Evolutionary conservation across 1,139 yeast genomes (phyloP).

Genomic region (Trichomonascaceae sp.): DNA sequence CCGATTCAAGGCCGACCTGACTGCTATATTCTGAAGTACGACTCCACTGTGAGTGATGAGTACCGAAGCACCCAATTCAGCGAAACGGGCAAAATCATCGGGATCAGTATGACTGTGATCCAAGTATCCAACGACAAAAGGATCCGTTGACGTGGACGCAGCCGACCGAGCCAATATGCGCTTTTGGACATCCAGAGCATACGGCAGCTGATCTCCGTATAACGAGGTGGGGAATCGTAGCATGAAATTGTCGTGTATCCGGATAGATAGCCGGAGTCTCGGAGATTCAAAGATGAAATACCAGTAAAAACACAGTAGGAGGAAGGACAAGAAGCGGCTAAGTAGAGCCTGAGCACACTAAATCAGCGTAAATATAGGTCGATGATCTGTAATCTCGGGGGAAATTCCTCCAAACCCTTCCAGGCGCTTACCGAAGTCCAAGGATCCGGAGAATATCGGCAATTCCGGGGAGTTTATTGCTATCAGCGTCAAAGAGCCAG

Average conservation of each 20-base stretch:
- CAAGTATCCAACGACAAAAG: slow-evolving; percentile 19
- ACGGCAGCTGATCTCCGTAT: slow-evolving; percentile 13
- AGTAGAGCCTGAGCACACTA: no score
- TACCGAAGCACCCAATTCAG: slow-evolving; percentile 17
- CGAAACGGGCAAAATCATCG: slow-evolving; percentile 20
- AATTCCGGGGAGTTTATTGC: background rate
- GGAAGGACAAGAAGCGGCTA: no score
- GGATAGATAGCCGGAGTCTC: background rate
- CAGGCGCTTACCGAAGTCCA: background rate
- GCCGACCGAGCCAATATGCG: slow-evolving; percentile 10
- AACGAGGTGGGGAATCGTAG: slow-evolving; percentile 7
- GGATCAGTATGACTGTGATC: slow-evolving; percentile 26
- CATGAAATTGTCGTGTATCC: background rate
- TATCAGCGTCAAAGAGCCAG: background rate
- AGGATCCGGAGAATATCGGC: background rate
- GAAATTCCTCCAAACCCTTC: background rate
- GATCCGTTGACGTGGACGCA: slow-evolving; percentile 11
- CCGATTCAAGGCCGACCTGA: slow-evolving; percentile 19
- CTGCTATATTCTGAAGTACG: slow-evolving; percentile 23
- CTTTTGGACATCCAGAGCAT: slow-evolving; percentile 18
- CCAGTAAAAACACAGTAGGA: no score
- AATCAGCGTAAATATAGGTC: no score
- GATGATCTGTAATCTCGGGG: background rate
- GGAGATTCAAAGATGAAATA: no score
- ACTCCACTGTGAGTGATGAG: slow-evolving; percentile 21